These are phyloP conservation scores for Periglandula ipomoeae DNA, from an alignment of 2,329 filamentous ascomycete genomes.

Conservation along the genomic window DNA sequence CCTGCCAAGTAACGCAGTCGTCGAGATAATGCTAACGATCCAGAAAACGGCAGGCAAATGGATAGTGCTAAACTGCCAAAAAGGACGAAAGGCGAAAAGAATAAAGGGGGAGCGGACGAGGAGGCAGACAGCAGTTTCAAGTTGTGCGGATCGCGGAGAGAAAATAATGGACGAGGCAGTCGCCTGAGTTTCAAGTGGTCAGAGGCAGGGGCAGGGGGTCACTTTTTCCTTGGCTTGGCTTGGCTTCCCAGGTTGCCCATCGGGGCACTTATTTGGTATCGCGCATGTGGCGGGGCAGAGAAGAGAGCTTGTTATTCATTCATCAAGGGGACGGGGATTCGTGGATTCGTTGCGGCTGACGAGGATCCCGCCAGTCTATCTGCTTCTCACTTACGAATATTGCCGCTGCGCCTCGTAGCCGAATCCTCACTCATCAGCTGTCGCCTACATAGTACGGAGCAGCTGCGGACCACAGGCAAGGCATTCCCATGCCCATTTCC, in stretches of 20 bases:
- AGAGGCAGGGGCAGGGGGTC: slow-evolving; percentile 1
- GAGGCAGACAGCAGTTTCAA: not conserved
- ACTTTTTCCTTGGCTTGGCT: not conserved
- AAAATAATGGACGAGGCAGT: not conserved
- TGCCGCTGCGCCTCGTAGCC: not conserved
- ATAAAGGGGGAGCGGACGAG: not conserved
- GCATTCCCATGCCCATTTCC: not conserved
- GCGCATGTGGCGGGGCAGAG: not conserved
- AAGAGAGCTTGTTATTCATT: not conserved
- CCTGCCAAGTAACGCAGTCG: not conserved
- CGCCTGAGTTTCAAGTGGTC: slow-evolving; percentile 1
- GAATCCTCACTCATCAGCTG: not conserved
- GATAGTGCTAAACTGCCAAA: not conserved
- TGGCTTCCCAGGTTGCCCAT: not conserved
- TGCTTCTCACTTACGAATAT: too few species aligned
- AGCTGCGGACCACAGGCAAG: not conserved
- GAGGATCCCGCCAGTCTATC: too few species aligned
- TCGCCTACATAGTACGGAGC: too few species aligned
- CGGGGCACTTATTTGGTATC: not conserved
- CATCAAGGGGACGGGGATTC: not conserved
- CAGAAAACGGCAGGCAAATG: not conserved
- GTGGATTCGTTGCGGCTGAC: not conserved
- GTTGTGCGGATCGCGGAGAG: not conserved
- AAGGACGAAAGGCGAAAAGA: not conserved
- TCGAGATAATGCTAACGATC: not conserved